phyloP scores from a whole-genome alignment of 2,329 filamentous ascomycete genomes.

The Fusarium ambrosium region DNA sequence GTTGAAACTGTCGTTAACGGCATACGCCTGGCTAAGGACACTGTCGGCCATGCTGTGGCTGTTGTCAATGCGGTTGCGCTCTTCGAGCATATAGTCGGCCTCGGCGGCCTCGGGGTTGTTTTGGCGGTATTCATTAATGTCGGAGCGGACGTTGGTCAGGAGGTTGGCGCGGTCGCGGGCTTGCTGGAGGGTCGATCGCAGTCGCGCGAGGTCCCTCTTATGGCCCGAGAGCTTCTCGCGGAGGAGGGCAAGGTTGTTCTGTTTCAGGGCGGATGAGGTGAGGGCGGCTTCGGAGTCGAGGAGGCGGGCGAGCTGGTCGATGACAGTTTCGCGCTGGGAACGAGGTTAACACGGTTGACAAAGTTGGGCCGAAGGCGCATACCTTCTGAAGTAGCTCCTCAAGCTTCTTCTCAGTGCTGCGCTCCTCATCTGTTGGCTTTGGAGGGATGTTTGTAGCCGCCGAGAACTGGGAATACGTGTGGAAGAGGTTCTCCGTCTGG shows the following conservation, averaged over 20 bases:
- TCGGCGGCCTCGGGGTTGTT: slow-evolving; percentile 86
- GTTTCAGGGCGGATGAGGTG: slow-evolving; percentile 93
- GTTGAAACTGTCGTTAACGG: slow-evolving; percentile 91
- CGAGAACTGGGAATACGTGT: slow-evolving; percentile 92
- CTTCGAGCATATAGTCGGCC: slow-evolving; percentile 97
- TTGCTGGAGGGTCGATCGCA: slow-evolving; percentile 80
- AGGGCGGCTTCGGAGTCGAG: slow-evolving; percentile 92
- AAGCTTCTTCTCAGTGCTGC: slow-evolving; percentile 82
- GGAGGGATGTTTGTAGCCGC: slow-evolving; percentile 82
- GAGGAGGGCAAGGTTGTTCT: slow-evolving; percentile 93
- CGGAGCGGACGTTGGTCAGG: slow-evolving; percentile 88
- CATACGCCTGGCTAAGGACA: slow-evolving; percentile 95
- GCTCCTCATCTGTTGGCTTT: slow-evolving; percentile 89
- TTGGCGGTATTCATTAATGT: slow-evolving; percentile 90
- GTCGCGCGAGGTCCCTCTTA: slow-evolving; percentile 81
- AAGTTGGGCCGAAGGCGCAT: slow-evolving; percentile 33
- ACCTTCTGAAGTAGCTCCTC: slow-evolving; percentile 89
- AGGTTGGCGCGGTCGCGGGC: slow-evolving; percentile 91
- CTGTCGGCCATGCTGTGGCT: slow-evolving; percentile 91
- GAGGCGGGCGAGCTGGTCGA: slow-evolving; percentile 86
- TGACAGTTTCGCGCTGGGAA: slow-evolving; percentile 80
- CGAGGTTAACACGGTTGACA: slow-evolving; percentile 24
- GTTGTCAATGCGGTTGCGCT: slow-evolving; percentile 87
- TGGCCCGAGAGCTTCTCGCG: slow-evolving; percentile 92
- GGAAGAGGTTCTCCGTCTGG: slow-evolving; percentile 87